Evolutionary conservation across 805 yeast genomes (phyloP).

Genomic region (Dipodascopsis uninucleata): DNA sequence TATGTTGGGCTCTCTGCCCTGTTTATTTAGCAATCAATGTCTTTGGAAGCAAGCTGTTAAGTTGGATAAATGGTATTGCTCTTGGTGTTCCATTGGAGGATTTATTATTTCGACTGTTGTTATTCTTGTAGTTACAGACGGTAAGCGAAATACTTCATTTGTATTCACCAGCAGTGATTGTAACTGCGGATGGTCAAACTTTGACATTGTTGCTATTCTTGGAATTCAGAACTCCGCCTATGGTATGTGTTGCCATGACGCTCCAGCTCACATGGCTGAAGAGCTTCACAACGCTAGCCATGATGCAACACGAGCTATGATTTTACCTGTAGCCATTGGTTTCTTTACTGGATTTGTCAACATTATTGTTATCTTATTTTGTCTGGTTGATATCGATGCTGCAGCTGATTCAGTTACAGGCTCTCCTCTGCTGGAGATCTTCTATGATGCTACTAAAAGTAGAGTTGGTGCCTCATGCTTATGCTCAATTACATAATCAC

Average conservation of each 20-base stretch:
- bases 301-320: constrained; percentile 67
- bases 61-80: constrained; percentile 28
- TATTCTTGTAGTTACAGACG: constrained; percentile 17
- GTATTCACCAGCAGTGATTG: constrained; percentile 16
- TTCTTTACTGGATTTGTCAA: constrained; percentile 34
- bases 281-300: constrained; percentile 61
- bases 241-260: constrained; percentile 71
- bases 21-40: constrained; percentile 23
- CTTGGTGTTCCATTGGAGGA: constrained; percentile 31
- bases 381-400: constrained; percentile 33
- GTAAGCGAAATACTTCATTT: constrained; percentile 21
- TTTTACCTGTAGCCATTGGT: constrained; percentile 45
- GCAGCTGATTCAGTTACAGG: constrained; percentile 29
- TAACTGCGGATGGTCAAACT: constrained; percentile 20
- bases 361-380: constrained; percentile 34
- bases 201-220: constrained; percentile 23
- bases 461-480: constrained; percentile 29
- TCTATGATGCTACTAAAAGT: constrained; percentile 27
- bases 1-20: constrained; percentile 21
- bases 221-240: constrained; percentile 24
- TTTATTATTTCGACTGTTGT: constrained; percentile 24
- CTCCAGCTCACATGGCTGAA: constrained; percentile 72
- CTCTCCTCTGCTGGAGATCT: constrained; percentile 30
- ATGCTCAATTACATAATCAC: constrained; percentile 22
- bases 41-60: constrained; percentile 26